Conservation (phyloP, 306 rosid genomes). For the Lupinus albus region DNA sequence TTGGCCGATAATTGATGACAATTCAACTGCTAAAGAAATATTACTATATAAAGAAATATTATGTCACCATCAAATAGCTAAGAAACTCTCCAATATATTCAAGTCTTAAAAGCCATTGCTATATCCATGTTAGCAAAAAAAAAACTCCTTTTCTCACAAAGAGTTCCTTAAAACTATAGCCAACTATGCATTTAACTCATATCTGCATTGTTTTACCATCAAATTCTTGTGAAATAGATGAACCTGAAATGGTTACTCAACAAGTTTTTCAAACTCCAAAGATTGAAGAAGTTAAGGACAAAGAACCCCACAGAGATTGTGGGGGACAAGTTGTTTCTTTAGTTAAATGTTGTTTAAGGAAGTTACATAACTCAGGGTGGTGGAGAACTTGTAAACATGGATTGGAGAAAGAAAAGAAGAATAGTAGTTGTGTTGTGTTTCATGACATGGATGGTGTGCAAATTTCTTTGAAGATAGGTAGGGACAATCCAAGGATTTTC, state of each 20-base stretch:
- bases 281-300: conserved; percentile 30
- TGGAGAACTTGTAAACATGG: conserved; percentile 39
- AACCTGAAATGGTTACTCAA: conserved; percentile 35
- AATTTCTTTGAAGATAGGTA: conserved; percentile 62
- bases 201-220: conserved; percentile 68
- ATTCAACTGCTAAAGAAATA: conserved; percentile 56
- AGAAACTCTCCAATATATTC: background rate
- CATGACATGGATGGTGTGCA: conserved; percentile 86
- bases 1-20: conserved; percentile 41
- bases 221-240: conserved; percentile 53
- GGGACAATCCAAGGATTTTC: conserved; percentile 82
- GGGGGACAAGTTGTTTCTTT: conserved; percentile 52
- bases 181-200: conserved; percentile 58
- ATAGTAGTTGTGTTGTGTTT: conserved; percentile 44
- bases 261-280: conserved; percentile 39
- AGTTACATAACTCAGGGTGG: conserved; percentile 45
- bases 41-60: background rate
- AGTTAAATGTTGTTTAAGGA: conserved; percentile 49
- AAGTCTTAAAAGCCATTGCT: conserved; percentile 18
- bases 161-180: conserved; percentile 5
- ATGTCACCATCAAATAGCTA: background rate
- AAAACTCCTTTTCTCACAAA: conserved; percentile 3
- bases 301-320: conserved; percentile 45
- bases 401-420: conserved; percentile 31
- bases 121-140: conserved; percentile 38